Base-by-base conservation (phyloP, 352 stramenopile species). In the Phytophthora sp. region DNA sequence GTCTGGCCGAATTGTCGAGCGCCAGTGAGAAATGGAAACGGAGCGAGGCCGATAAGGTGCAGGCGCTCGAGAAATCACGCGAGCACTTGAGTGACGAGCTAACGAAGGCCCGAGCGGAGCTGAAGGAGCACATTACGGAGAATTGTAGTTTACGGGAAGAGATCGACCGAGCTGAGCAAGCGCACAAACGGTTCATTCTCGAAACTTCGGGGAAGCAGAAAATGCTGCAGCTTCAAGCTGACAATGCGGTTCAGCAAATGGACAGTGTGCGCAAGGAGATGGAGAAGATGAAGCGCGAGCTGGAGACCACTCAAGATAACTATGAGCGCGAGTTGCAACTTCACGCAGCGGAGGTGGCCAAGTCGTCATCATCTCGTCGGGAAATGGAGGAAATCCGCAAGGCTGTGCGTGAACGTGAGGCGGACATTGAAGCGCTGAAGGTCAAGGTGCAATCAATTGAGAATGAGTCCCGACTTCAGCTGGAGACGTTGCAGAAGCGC, bases 281-380 rank as follows among this genome's bases (percentile, higher is more conserved):
- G 47, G 50, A 52, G 1, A 62, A 59, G 13, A 66, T 90, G 54
- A 80, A 83, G 31, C 50, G 50, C 1, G 82, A 90, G 30, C 47
- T 91, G 6, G 61, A 69, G 0, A 72, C 51, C 1, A 82, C 86
- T 11, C 82, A 88, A 29, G 80, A 86, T 18, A 93, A 95, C 58
- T 96, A 96, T 52, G 85, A 94, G 56, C 84, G 88, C 9, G 89
- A 96, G 56, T 59, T 96, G 21, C 84, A 94, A 57, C 64, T 93
- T 36, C 89, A 95, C 39, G 81, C 88, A 0, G 67, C 74, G 3
- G 80, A 93, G 59, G 82, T 91, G 7, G 65, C 77, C 13, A 87
- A 84, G 57, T 72, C 81, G 13, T 77, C 82, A 2, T 64, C 76
- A 9, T 74, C 73, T 41, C 77, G 82, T 18, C 81, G 83, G 36